Base-by-base conservation (phyloP, 805 yeast species). In the Wickerhamomyces hampshirensis region DNA sequence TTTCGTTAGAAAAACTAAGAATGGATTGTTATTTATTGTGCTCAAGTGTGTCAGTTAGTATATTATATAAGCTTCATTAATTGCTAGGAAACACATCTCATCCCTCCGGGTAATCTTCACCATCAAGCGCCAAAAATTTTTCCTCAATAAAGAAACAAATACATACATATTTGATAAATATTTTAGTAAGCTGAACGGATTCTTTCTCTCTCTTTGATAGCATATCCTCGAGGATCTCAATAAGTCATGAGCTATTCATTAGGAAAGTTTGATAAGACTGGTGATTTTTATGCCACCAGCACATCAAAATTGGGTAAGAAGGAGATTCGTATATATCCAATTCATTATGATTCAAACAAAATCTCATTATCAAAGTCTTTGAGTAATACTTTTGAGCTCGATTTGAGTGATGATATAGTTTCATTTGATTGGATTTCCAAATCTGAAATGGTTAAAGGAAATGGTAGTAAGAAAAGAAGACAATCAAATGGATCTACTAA, bases 281-380 rank as follows among this genome's bases (percentile, higher is more conserved):
- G 62, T 17, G 32, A 51, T 6, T 62, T 51, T 39, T 56, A 56
- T 37, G 71, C 74, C 31, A 60, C 62, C 33, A 48, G 65, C 13
- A 58, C 66, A 5, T 60, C 69, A 21, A 68, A 70, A 32, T 61
- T 61, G 13, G 72, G 73, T 26, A 56, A 69, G 37, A 68, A 62
- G 34, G 75, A 73, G 52, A 60, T 73, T 14, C 71, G 63, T 46
- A 60, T 73, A 37, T 66, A 44, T 47, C 66, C 48, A 27, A 51
- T 51, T 28, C 49, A 44, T 34, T 42, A 30, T 17, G 37, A 37
- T 24, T 36, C 47, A n/a, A 40, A 42, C 5, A 47, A 49, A n/a
- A 19, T 42, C 26, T 38, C 43, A 14, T 39, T 48, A 19, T 39
- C 44, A 6, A 46, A 43, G 16, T 35, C 58, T 7, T 41, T 58